Evolutionary conservation across 2,329 filamentous ascomycete species (phyloP), one percentile per base, ranked within the genome.

Genomic region (Colletotrichum aenigma): DNA sequence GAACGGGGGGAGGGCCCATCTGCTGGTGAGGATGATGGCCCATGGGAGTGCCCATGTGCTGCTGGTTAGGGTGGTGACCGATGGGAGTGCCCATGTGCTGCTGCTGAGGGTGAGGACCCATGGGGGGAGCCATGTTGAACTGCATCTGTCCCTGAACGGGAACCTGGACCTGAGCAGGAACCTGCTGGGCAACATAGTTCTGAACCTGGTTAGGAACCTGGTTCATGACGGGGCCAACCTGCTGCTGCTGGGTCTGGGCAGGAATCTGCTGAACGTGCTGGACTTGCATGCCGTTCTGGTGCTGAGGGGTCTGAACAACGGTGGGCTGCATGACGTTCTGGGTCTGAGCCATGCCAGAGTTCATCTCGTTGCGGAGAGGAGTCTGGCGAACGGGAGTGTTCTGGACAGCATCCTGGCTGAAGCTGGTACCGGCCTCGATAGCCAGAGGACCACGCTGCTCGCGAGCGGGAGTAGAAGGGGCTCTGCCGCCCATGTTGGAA

Each of bases 401-500:
- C 24, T 60, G 72, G 16, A 30, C 69, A 62, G 34, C 32, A 9
- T 66, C 67, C 13, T 48, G n/a, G 38, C 4, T 34, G 7, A 28
- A 30, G 32, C 21, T 43, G 28, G 69, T 6, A 21, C 62, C 74
- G 7, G 70, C 74, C 43, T 76, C 74, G 36, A 76, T 76, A 30
- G 74, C 64, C 15, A 73, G 65, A 55, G 34, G 24, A n/a, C 56
- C 70, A 36, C 64, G 58, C 28, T 61, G 72, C 28, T 73, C 58
- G 36, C 28, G 70, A 26, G 58, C 74, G 43, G 74, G 74, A 52
- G 74, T 76, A 21, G 74, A 73, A 38, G 74, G 70, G 32, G 48
- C 62, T 34, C 36, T 68, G 43, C 64, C 64, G 4, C 60, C 52
- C 34, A 70, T 70, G 68, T 18, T 66, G 13, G 34, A 43, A 28